These are phyloP conservation scores for Xylaria polymorpha DNA, from an alignment of 2,329 filamentous ascomycete species.

Conservation along the genomic window DNA sequence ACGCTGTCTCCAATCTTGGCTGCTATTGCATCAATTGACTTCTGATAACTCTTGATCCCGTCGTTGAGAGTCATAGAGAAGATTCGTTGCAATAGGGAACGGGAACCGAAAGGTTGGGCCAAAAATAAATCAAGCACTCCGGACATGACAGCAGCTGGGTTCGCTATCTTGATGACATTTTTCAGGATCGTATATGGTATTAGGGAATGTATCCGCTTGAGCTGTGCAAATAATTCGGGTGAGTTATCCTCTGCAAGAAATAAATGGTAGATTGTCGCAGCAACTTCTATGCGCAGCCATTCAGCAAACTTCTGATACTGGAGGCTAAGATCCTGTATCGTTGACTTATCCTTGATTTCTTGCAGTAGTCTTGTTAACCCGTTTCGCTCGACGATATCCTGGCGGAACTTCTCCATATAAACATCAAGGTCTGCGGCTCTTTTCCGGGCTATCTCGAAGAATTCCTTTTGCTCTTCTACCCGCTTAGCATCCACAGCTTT, in stretches of 20 bases:
- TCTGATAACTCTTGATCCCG: slow-evolving; percentile 87
- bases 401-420: slow-evolving; percentile 93
- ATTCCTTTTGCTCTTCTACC: slow-evolving; percentile 90
- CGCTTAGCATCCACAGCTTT: slow-evolving; percentile 88
- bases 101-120: slow-evolving; percentile 90
- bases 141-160: slow-evolving; percentile 97
- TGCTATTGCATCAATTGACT: slow-evolving; percentile 81
- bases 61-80: slow-evolving; percentile 93
- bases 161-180: slow-evolving; percentile 95
- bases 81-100: slow-evolving; percentile 92
- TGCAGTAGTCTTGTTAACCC: slow-evolving; percentile 92
- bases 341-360: slow-evolving; percentile 91
- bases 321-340: slow-evolving; percentile 86
- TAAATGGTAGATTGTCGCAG: slow-evolving; percentile 94
- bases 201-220: slow-evolving; percentile 92
- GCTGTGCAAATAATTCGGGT: slow-evolving; percentile 92
- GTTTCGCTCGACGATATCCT: slow-evolving; percentile 76
- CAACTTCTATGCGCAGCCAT: slow-evolving; percentile 96
- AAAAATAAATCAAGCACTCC: slow-evolving; percentile 93
- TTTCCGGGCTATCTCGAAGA: slow-evolving; percentile 94
- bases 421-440: slow-evolving; percentile 93
- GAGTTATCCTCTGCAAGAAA: slow-evolving; percentile 99
- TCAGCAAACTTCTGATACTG: slow-evolving; percentile 99
- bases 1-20: slow-evolving; percentile 83
- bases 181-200: slow-evolving; percentile 94